These are phyloP conservation scores for Daldinia childiae DNA, from an alignment of 495 filamentous ascomycete species.

Conservation along the genomic window DNA sequence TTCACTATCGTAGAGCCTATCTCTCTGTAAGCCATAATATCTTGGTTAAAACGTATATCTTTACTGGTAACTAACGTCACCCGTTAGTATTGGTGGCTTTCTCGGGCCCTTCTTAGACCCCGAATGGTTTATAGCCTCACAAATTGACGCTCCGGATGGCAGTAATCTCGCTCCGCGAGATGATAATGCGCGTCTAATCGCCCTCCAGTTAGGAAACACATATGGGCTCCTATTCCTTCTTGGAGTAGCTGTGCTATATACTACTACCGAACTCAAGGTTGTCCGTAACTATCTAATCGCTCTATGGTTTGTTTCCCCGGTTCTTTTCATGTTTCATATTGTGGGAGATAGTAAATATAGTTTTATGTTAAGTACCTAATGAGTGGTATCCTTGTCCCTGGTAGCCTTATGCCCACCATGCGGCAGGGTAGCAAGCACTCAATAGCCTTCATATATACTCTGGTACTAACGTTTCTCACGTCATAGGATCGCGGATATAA, in stretches of 20 bases:
- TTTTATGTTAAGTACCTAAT: too few relatives aligned
- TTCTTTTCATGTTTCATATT: not conserved
- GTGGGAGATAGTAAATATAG: too few relatives aligned
- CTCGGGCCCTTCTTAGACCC: constrained; percentile 64
- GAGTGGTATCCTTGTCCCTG: too few relatives aligned
- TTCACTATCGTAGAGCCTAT: constrained; percentile 75
- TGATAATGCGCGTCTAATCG: constrained; percentile 50
- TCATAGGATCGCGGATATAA: constrained; percentile 67
- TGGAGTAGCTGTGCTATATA: constrained; percentile 67
- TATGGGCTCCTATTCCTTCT: constrained; percentile 73
- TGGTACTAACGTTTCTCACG: not conserved
- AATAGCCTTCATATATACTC: not conserved
- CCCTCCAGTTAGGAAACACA: constrained; percentile 69
- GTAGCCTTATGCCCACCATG: not conserved
- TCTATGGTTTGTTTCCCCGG: constrained; percentile 52
- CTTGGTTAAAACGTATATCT: not conserved
- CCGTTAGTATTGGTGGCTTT: constrained; percentile 63
- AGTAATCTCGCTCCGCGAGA: constrained; percentile 32
- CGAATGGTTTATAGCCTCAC: constrained; percentile 67
- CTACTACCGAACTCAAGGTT: constrained; percentile 70
- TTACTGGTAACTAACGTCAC: not conserved
- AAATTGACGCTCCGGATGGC: constrained; percentile 57
- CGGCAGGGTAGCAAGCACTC: not conserved
- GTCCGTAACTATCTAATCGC: constrained; percentile 73
- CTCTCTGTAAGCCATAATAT: constrained; percentile 62